A percentile compares a stretch with the other conserved stretches of the same genome.
Conservation (phyloP, 306 rosid genomes). For the Arachis stenosperma region DNA sequence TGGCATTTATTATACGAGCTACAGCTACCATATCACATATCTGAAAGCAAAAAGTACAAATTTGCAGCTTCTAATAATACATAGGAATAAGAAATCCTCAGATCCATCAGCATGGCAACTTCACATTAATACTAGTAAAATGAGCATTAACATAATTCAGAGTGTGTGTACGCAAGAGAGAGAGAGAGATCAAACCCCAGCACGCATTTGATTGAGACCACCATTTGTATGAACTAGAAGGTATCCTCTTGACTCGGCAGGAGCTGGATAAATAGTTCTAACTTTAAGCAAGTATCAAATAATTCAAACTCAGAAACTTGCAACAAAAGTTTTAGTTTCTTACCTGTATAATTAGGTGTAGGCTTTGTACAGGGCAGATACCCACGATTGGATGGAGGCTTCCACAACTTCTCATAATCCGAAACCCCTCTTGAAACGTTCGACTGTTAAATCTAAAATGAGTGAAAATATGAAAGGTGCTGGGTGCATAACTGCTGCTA, state of each 20-base stretch:
- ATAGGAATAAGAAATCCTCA: constrained; percentile 6
- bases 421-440: constrained; percentile 47
- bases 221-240: constrained; percentile 97
- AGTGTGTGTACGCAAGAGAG: background rate
- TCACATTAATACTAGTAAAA: constrained; percentile 10
- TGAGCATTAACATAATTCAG: constrained; percentile 19
- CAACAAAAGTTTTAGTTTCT: constrained; percentile 38
- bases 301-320: constrained; percentile 14
- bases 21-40: constrained; percentile 99
- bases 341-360: constrained; percentile 72
- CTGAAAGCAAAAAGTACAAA: constrained; percentile 56
- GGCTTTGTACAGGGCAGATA: constrained; percentile 77
- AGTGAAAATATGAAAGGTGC: constrained; percentile 55
- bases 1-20: constrained; percentile 88
- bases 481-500: constrained; percentile 45
- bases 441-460: constrained; percentile 61
- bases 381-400: constrained; percentile 74
- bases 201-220: constrained; percentile 99
- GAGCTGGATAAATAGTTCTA: constrained; percentile 61
- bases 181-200: constrained; percentile 78
- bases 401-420: constrained; percentile 78
- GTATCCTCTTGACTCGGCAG: constrained; percentile 71
- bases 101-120: constrained; percentile 11
- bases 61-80: constrained; percentile 33
- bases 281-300: constrained; percentile 36